These are phyloP conservation scores for Limtongozyma cylindracea DNA, from an alignment of 805 yeast genomes.

Conservation along the genomic window DNA sequence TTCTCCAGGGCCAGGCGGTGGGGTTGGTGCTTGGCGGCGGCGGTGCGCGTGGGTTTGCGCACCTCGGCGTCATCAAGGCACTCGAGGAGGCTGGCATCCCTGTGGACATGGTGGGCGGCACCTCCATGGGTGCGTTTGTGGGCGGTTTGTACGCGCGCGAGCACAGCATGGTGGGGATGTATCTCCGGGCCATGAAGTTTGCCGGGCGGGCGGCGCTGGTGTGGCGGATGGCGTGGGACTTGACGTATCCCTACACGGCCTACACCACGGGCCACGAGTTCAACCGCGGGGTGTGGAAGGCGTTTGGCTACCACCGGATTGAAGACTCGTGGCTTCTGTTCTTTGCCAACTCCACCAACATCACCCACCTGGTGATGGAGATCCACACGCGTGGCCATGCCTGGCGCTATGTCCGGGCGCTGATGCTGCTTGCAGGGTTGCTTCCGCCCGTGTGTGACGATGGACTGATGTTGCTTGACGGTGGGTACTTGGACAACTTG, in stretches of 20 bases:
- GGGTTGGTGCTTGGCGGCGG: conserved; percentile 95
- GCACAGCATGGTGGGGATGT: conserved; percentile 73
- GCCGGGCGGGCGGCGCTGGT: conserved; percentile 57
- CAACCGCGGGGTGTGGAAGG: conserved; percentile 93
- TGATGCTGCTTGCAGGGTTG: conserved; percentile 89
- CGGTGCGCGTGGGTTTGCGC: conserved; percentile 88
- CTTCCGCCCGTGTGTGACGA: conserved; percentile 73
- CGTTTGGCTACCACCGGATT: conserved; percentile 74
- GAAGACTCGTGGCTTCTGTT: conserved; percentile 91
- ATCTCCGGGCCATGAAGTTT: conserved; percentile 74
- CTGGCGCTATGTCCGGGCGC: conserved; percentile 88
- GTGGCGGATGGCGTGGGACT: conserved; percentile 67
- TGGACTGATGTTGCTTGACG: conserved; percentile 86
- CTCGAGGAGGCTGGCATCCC: conserved; percentile 86
- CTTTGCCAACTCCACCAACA: conserved; percentile 81
- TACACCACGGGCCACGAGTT: conserved; percentile 95
- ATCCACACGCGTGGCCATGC: conserved; percentile 81
- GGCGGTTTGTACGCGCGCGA: conserved; percentile 92
- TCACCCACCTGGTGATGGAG: conserved; percentile 89
- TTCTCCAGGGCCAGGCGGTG: conserved; percentile 78
- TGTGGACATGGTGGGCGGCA: conserved; percentile 83
- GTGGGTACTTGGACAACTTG: conserved; percentile 85
- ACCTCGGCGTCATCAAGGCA: conserved; percentile 76
- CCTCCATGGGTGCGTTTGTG: conserved; percentile 87
- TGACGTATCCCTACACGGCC: conserved; percentile 84